These are phyloP conservation scores for Podila minutissima DNA, from an alignment of 192 early-diverging fungal species.

Conservation along the genomic window DNA sequence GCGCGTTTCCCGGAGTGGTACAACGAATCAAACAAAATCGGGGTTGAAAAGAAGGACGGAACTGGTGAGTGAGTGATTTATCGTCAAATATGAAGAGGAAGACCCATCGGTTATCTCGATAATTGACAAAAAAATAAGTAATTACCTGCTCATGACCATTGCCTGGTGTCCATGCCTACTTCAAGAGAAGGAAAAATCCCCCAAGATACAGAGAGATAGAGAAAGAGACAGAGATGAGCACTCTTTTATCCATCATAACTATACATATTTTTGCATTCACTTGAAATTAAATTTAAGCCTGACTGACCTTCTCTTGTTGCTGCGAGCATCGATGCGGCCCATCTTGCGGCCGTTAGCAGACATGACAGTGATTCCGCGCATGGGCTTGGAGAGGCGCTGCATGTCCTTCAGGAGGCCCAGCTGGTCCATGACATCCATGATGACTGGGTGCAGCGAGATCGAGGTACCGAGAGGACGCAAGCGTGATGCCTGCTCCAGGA, in stretches of 20 bases:
- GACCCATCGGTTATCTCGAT: background rate
- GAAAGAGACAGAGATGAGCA: background rate
- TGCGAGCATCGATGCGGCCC: conserved; percentile 45
- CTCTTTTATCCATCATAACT: background rate
- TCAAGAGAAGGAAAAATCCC: background rate
- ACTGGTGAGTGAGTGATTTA: too few species aligned
- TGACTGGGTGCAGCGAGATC: conserved; percentile 43
- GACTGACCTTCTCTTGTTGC: conserved; percentile 45
- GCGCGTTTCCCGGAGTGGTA: too few species aligned
- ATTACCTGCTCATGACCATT: conserved; percentile 51
- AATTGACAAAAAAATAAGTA: background rate
- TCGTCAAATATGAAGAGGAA: too few species aligned
- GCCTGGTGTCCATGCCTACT: conserved; percentile 39
- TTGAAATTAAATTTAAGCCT: background rate
- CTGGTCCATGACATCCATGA: conserved; percentile 37
- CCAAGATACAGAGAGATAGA: background rate
- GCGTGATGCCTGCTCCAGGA: conserved; percentile 45
- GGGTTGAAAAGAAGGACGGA: too few species aligned
- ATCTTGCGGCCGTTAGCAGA: conserved; percentile 34
- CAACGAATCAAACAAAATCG: too few species aligned
- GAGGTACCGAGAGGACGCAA: conserved; percentile 45
- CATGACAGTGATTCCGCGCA: conserved; percentile 34
- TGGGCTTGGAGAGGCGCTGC: conserved; percentile 30
- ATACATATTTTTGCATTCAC: too few species aligned
- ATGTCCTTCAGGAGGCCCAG: conserved; percentile 39